Evolutionary conservation across 1,284 basidiomycete genomes (phyloP).

Genomic region (Tilletia caries): DNA sequence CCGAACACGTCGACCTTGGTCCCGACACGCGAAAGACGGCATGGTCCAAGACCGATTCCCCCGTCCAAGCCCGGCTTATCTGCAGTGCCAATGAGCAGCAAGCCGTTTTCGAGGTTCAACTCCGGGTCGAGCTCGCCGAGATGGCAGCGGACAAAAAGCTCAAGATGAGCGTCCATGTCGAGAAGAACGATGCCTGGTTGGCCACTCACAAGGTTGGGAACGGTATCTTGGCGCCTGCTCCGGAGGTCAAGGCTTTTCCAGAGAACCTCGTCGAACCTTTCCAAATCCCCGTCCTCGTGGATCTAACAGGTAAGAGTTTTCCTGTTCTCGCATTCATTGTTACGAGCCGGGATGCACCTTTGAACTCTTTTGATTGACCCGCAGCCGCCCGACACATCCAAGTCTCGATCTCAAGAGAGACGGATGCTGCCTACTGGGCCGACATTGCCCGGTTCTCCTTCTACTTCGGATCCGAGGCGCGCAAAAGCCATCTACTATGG

Average conservation of each 20-base stretch:
- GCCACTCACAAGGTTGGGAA: constrained; percentile 3
- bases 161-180: neutral
- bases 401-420: constrained; percentile 5
- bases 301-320: neutral
- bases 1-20: constrained; percentile 3
- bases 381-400: neutral
- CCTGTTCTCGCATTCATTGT: neutral
- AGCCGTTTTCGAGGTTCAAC: neutral
- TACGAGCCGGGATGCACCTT: too few relatives aligned
- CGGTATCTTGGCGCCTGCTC: neutral
- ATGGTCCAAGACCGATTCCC: constrained; percentile 3
- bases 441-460: constrained; percentile 9
- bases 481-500: neutral
- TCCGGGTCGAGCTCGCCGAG: neutral
- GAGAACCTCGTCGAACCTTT: neutral
- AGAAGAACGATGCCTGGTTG: neutral
- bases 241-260: neutral
- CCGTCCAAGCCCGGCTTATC: constrained; percentile 3
- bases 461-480: neutral
- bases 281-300: neutral
- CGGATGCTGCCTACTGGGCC: constrained; percentile 6
- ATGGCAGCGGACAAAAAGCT: neutral
- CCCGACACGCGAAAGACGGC: neutral
- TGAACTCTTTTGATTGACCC: too few relatives aligned
- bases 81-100: neutral